Percentiles rank a stretch among this genome's conserved stretches.
Conservation (phyloP, 2,329 filamentous ascomycete species). For the Capronia americana region DNA sequence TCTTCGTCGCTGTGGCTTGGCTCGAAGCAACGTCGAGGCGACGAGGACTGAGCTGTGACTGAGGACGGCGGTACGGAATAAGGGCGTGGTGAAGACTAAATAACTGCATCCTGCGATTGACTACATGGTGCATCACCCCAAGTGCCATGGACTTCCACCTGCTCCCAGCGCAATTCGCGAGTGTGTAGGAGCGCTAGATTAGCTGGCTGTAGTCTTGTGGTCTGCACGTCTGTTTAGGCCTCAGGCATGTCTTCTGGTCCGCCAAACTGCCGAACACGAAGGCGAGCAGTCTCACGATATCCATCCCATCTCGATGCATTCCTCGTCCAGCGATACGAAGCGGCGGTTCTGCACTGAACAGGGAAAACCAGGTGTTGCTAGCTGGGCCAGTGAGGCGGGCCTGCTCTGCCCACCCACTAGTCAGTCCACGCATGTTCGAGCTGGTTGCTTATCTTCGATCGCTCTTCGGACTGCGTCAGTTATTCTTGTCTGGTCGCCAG, state of each 20-base stretch:
- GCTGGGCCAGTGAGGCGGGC: background rate
- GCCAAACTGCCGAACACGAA: slow-evolving; percentile 6
- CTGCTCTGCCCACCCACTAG: background rate
- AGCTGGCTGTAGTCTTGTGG: slow-evolving; percentile 3
- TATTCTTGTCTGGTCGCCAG: background rate
- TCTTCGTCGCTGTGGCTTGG: slow-evolving; percentile 2
- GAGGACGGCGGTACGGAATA: background rate
- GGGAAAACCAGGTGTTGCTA: background rate
- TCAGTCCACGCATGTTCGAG: background rate
- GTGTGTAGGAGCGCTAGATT: slow-evolving; percentile 1
- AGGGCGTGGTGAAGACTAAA: background rate
- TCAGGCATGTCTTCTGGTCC: background rate
- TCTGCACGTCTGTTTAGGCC: background rate
- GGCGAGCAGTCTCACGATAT: background rate
- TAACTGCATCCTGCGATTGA: background rate
- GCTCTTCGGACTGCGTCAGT: background rate
- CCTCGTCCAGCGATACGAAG: background rate
- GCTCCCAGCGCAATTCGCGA: background rate
- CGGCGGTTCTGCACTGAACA: background rate
- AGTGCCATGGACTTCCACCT: background rate
- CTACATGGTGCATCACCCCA: background rate
- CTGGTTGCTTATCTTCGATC: slow-evolving; percentile 1
- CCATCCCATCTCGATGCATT: background rate
- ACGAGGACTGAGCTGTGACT: background rate
- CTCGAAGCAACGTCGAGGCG: background rate